Evolutionary conservation across 768 basidiomycete genomes (phyloP).

Genomic region (Favolaschia claudopus): DNA sequence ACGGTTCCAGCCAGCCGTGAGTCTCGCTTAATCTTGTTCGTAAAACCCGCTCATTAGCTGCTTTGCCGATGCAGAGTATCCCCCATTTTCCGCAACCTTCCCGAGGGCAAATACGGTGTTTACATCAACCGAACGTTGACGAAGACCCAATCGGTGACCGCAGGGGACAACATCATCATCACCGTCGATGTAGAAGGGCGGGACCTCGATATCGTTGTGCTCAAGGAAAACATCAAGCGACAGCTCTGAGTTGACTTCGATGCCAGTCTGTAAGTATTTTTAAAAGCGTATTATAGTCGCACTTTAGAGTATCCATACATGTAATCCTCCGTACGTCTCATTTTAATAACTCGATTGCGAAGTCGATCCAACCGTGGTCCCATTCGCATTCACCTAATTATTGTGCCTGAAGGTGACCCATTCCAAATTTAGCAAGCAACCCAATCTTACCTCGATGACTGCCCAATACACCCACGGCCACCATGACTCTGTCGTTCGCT

Average conservation of each 20-base stretch:
- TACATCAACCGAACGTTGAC: constrained; percentile 1
- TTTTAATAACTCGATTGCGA: too few relatives aligned
- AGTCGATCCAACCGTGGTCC: too few relatives aligned
- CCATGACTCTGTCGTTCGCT: constrained; percentile 40
- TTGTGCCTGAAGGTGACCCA: too few relatives aligned
- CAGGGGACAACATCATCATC: neutral
- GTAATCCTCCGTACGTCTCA: too few relatives aligned
- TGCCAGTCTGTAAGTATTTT: too few relatives aligned
- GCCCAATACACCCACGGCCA: constrained; percentile 23
- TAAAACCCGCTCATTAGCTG: neutral
- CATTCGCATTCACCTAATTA: too few relatives aligned
- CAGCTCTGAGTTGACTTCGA: neutral
- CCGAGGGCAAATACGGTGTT: constrained; percentile 14
- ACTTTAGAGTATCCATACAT: too few relatives aligned
- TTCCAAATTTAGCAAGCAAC: too few relatives aligned
- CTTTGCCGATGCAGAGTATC: neutral
- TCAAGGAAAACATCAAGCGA: constrained; percentile 4
- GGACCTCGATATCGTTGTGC: constrained; percentile 15
- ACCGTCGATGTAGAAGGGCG: neutral
- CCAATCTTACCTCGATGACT: too few relatives aligned
- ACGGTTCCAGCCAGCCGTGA: constrained; percentile 7
- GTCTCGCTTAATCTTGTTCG: neutral
- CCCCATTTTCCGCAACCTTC: constrained; percentile 16
- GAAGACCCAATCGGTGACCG: neutral
- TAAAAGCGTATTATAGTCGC: too few relatives aligned